Base-by-base conservation (phyloP, 1,284 basidiomycete species). In the Cutaneotrichosporon cyanovorans region DNA sequence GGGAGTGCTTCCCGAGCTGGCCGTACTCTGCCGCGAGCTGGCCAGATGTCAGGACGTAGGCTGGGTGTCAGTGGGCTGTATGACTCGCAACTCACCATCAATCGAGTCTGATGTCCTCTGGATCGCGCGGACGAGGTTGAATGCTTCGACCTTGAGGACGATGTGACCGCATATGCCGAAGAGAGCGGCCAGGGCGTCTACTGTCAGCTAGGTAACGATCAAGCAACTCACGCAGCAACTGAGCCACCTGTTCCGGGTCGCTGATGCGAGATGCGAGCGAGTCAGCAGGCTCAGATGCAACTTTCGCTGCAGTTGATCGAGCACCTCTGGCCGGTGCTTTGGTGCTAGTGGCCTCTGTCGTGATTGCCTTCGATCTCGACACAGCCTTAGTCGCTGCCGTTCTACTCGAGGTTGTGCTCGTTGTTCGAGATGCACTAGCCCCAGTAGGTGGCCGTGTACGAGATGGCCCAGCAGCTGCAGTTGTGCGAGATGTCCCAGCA, bases 11-110 rank as follows among this genome's bases (percentile, higher is more conserved):
- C 3, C 90, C 89, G 1, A 93, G 76, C 37, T 77, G 78, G 31
- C 82, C 72, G 59, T 89, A 88, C 60, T 89, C 84, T 38, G 80
- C 75, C 0, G 84, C 88, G 2, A 92, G 76, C 25, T 82, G 79
- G 2, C 82, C 72, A 1, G 84, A 87, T 1, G 80, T 72, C 1
- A 71, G 67, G 9, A 87, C 73, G 58, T 82, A 86, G 5, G 74
- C 88, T 88, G 38, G 4, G 7, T 15, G 40, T 50, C 11, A 50
- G 44, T 33, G 31, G 16, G 14, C 2, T 12, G 5, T 5, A 7
- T 2, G 8, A 22, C 19, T 4, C 11, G 3, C 3, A 1, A 50
- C 55, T 39, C 23, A 63, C 63, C 58, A 25, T 65, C 62, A 5
- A 56, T 31, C 73, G 76, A 72, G 11, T 77, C 73, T 8, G 73